Evolutionary conservation across 805 yeast species (phyloP), one percentile per base, ranked within the genome.

Genomic region (Candida arabinofermentans): DNA sequence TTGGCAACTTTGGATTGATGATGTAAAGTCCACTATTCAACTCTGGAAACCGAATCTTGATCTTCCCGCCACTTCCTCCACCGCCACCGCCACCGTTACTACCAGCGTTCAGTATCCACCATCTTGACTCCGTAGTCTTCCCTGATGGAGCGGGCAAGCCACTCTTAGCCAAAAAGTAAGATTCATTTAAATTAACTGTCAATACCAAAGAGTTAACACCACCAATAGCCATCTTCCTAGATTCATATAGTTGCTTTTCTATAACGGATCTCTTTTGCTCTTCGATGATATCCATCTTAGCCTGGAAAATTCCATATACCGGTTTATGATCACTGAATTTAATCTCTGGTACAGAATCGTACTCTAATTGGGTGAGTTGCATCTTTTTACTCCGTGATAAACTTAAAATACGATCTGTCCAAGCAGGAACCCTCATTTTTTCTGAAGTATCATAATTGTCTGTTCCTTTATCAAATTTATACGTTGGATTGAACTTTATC

Each of bases 331-430:
- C 99, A 0, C 96, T 86, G 53, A 86, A 83, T 14, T 69, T 60
- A 17, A 86, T 69, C 19, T 72, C 69, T 17, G 70, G 75, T 8
- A 72, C 77, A 38, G 83, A 70, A 12, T 77, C 72, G 59, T 91
- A 93, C 7, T 67, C 63, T 1, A 72, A 47, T 47, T 85, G 91
- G 34, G 66, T 70, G 42, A 90, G 59, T 9, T 74, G 69, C 8
- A 75, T 67, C n/a, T 66, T 65, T 27, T 74, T 72, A 13, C 85
- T 81, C 21, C 84, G 68, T 3, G 73, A 64, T 41, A 69, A 53
- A 54, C 79, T 81, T 36, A 90, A 62, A 24, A 91, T 81, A 43
- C 99, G 68, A 65, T 93, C 99, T 3, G 98, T 90, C 99, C 99
- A 93, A 0, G 99, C 95, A 1, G 99, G 99, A 10, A 86, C 81